Percentiles rank a stretch among this genome's conserved stretches.
phyloP scores from a whole-genome alignment of 768 basidiomycete species.

The Pleurotus tuoliensis region DNA sequence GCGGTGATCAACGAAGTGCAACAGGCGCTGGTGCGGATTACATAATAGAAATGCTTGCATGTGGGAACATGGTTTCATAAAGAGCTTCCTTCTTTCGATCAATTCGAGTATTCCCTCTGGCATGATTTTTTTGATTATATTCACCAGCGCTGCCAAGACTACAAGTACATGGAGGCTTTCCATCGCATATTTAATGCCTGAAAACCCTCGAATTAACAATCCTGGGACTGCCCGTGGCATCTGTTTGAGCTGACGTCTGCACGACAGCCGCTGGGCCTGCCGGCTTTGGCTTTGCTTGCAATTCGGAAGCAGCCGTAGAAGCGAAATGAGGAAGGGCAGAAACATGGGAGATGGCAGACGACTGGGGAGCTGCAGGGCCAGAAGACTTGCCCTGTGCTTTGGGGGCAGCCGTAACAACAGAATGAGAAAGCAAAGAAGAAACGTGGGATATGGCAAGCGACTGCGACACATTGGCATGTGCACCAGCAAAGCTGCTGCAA shows the following conservation, averaged over 20 bases:
- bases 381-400: not conserved
- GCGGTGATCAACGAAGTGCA: not conserved
- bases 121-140: too few species aligned
- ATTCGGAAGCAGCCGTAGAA: not conserved
- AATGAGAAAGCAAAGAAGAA: not conserved
- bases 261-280: not conserved
- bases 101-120: not conserved
- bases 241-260: not conserved
- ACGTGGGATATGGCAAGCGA: not conserved
- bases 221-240: not conserved
- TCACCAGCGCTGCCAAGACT: too few species aligned
- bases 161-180: not conserved
- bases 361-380: too few species aligned
- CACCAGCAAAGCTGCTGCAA: slow-evolving; percentile 15
- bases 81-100: too few species aligned
- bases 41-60: not conserved
- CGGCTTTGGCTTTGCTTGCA: too few species aligned
- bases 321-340: not conserved
- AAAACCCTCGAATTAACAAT: not conserved
- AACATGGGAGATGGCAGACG: not conserved
- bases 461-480: not conserved
- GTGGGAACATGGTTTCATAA: too few species aligned
- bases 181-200: not conserved
- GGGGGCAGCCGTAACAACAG: not conserved
- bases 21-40: not conserved